Base-by-base conservation (phyloP, 371 early-diverging fungal species). In the Lichtheimia corymbifera region DNA sequence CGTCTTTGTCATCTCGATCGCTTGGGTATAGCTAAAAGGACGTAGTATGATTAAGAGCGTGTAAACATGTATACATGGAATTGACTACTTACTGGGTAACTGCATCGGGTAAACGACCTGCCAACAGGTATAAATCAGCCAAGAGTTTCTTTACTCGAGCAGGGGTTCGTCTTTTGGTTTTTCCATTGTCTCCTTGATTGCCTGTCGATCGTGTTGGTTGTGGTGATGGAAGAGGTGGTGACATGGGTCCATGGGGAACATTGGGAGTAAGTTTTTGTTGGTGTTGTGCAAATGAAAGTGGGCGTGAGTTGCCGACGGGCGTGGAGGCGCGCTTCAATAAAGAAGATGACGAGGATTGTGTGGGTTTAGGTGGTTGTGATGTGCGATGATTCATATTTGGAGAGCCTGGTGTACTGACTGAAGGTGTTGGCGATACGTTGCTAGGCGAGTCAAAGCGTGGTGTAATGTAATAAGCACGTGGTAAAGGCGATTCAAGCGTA, bases 51-150 rank as follows among this genome's bases (percentile, higher is more conserved):
- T n/a, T 58, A 9, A 55, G 25, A 17, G 7, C 2, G 1, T 12
- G 20, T 4, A 49, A 55, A 55, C 17, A 55, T 55, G 28, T 27
- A 13, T 5, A 27, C 25, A 20, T 18, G 24, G 5, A 5, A 45
- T 6, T 12, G 18, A 42, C 63, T 63, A 42, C 63, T 63, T 79
- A 88, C 88, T 79, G 81, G 18, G 67, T 64, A 7, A 91, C 83
- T 9, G 94, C 93, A 62, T 87, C 83, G 2, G 91, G 91, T 30
- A 90, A 60, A 45, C 89, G 70, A 22, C 94, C 94, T 22, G 91
- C 88, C 70, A 94, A 68, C 49, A 94, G 58, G 67, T 86, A 91
- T 50, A 93, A 70, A 70, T 94, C 94, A 1, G 85, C 91, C 20
- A 92, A 66, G 18, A 94, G 63, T 61, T 94, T 94, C 59, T 86